Conservation (phyloP, 2,329 filamentous ascomycete species). For the Phyllosticta citriasiana region DNA sequence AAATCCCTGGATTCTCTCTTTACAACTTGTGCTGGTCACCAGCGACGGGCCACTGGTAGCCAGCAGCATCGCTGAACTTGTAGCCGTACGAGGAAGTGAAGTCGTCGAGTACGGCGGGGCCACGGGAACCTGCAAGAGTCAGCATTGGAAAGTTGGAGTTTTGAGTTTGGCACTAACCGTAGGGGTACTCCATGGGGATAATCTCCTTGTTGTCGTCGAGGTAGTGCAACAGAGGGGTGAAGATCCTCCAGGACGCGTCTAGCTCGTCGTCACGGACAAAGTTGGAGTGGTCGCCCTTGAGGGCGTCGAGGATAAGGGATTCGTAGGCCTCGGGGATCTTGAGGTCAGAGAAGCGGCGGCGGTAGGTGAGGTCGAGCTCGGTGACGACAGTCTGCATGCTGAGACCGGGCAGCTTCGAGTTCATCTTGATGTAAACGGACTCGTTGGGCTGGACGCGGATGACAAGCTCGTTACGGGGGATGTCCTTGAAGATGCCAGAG, state of each 20-base stretch:
- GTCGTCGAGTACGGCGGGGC: conserved; percentile 91
- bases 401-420: conserved; percentile 94
- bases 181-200: conserved; percentile 98
- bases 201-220: conserved; percentile 99
- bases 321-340: conserved; percentile 99
- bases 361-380: conserved; percentile 95
- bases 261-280: conserved; percentile 63
- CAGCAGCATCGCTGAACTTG: conserved; percentile 91
- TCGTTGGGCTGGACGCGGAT: conserved; percentile 99
- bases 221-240: conserved; percentile 94
- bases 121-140: conserved; percentile 69
- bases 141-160: neutral
- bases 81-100: conserved; percentile 98
- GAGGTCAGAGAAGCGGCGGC: conserved; percentile 94
- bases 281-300: conserved; percentile 99
- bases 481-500: conserved; percentile 99
- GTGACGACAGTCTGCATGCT: conserved; percentile 99
- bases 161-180: conserved; percentile 55
- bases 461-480: conserved; percentile 96
- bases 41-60: conserved; percentile 84
- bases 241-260: conserved; percentile 96
- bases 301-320: conserved; percentile 88
- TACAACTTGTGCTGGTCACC: conserved; percentile 73
- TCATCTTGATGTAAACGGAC: conserved; percentile 99
- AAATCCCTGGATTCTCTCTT: conserved; percentile 18